phyloP scores from a whole-genome alignment of 768 basidiomycete species.

The Pulveroboletus frians region DNA sequence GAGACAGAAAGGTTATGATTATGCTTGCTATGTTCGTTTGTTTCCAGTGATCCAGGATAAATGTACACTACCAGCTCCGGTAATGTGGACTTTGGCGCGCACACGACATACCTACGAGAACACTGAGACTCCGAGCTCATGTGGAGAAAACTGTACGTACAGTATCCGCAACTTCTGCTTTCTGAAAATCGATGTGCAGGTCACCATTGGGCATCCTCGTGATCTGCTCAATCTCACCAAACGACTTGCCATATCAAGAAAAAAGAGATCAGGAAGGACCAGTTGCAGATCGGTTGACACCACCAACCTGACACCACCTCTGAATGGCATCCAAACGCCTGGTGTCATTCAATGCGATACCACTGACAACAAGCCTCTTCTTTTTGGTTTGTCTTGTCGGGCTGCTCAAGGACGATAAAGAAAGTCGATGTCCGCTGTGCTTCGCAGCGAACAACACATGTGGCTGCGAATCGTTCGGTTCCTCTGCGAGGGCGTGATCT shows the following conservation, averaged over 20 bases:
- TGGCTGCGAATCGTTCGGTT: slow-evolving; percentile 24
- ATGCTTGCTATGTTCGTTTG: slow-evolving; percentile 28
- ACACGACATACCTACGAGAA: slow-evolving; percentile 64
- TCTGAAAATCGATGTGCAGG: slow-evolving; percentile 69
- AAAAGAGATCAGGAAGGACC: slow-evolving; percentile 5
- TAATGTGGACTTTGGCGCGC: slow-evolving; percentile 68
- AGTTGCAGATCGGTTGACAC: not conserved
- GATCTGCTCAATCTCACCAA: slow-evolving; percentile 73
- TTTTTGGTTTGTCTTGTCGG: slow-evolving; percentile 44
- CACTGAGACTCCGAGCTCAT: slow-evolving; percentile 3
- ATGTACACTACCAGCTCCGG: slow-evolving; percentile 72
- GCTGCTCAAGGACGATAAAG: slow-evolving; percentile 32
- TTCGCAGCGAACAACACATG: slow-evolving; percentile 28
- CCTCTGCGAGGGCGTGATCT: slow-evolving; percentile 25
- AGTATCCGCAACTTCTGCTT: slow-evolving; percentile 74
- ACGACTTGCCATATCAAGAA: slow-evolving; percentile 41
- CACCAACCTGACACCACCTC: slow-evolving; percentile 70
- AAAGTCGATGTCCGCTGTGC: slow-evolving; percentile 21
- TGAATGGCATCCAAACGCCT: slow-evolving; percentile 63
- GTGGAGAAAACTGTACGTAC: slow-evolving; percentile 36
- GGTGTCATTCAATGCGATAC: slow-evolving; percentile 55
- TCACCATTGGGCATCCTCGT: slow-evolving; percentile 72
- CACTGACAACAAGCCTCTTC: slow-evolving; percentile 66
- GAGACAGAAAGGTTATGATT: not conserved
- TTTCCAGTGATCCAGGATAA: slow-evolving; percentile 69